These are phyloP conservation scores for Talaromyces funiculosus DNA, from an alignment of 2,329 filamentous ascomycete species.

Conservation along the genomic window DNA sequence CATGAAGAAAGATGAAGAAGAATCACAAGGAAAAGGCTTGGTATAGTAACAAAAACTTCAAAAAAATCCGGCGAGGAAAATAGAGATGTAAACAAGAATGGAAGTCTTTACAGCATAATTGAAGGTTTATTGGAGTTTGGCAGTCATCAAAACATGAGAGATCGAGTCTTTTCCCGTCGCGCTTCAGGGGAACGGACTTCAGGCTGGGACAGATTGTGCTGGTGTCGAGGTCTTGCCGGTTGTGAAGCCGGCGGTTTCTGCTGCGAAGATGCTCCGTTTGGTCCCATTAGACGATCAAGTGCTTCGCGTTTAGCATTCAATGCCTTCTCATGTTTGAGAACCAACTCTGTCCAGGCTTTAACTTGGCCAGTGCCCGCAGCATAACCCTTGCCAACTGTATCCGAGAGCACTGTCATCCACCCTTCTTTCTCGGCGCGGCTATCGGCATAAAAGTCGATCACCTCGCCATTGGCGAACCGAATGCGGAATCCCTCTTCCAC, in stretches of 20 bases:
- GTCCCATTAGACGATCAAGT: conserved; percentile 21
- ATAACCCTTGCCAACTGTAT: conserved; percentile 57
- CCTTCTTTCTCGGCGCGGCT: conserved; percentile 79
- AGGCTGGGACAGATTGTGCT: conserved; percentile 37
- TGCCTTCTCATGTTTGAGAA: conserved; percentile 46
- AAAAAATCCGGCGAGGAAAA: conserved; percentile 14
- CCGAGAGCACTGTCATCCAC: conserved; percentile 85
- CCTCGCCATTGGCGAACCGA: conserved; percentile 94
- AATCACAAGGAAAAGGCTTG: conserved; percentile 15
- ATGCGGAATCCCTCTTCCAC: conserved; percentile 99
- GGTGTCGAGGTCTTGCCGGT: conserved; percentile 30
- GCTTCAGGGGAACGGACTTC: conserved; percentile 31
- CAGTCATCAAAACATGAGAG: conserved; percentile 33
- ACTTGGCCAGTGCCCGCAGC: conserved; percentile 37
- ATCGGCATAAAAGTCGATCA: conserved; percentile 98
- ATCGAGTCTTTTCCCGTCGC: conserved; percentile 38
- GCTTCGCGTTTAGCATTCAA: conserved; percentile 29
- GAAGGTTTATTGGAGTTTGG: background rate
- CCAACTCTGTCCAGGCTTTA: conserved; percentile 59
- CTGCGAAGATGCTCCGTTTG: conserved; percentile 15
- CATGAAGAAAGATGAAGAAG: conserved; percentile 4
- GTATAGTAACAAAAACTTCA: conserved; percentile 16
- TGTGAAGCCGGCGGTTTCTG: conserved; percentile 10
- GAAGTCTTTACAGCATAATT: conserved; percentile 1
- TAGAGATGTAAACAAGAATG: conserved; percentile 15